phyloP scores from a whole-genome alignment of 495 filamentous ascomycete species.

The Xylaria scruposa region DNA sequence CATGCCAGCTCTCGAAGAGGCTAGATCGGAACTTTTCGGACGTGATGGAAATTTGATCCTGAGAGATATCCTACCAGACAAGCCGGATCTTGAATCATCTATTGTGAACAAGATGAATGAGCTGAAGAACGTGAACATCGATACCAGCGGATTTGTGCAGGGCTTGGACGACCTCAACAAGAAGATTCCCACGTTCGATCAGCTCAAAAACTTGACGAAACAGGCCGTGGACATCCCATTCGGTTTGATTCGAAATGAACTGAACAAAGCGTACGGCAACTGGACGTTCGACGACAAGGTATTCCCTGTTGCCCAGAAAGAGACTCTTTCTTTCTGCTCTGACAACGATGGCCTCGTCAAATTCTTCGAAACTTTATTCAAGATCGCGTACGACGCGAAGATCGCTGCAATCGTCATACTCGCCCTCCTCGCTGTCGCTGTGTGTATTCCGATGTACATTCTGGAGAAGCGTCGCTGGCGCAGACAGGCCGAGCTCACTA shows the following conservation, averaged over 20 bases:
- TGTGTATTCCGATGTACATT: slow-evolving; percentile 77
- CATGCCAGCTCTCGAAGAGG: slow-evolving; percentile 14
- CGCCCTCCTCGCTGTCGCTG: slow-evolving; percentile 70
- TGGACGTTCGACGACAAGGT: slow-evolving; percentile 79
- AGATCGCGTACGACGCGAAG: slow-evolving; percentile 65
- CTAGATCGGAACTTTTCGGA: slow-evolving; percentile 7
- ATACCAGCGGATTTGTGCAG: slow-evolving; percentile 65
- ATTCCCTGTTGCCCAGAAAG: slow-evolving; percentile 82
- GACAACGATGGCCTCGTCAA: slow-evolving; percentile 80
- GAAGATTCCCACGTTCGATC: slow-evolving; percentile 79
- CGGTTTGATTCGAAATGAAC: slow-evolving; percentile 70
- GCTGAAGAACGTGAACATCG: slow-evolving; percentile 73
- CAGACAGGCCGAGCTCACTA: slow-evolving; percentile 66
- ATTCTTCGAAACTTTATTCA: slow-evolving; percentile 78
- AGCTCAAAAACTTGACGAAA: slow-evolving; percentile 80
- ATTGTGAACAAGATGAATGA: slow-evolving; percentile 54
- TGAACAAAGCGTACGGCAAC: slow-evolving; percentile 68
- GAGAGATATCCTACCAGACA: slow-evolving; percentile 38
- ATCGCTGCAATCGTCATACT: slow-evolving; percentile 78
- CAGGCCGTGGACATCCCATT: slow-evolving; percentile 78
- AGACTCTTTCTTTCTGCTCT: slow-evolving; percentile 85
- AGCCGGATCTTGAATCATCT: slow-evolving; percentile 63
- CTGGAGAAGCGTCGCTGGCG: slow-evolving; percentile 82
- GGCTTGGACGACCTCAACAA: slow-evolving; percentile 72
- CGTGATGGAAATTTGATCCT: neutral